Conservation (phyloP, 345 rosid species). For the Moricandia arvensis region DNA sequence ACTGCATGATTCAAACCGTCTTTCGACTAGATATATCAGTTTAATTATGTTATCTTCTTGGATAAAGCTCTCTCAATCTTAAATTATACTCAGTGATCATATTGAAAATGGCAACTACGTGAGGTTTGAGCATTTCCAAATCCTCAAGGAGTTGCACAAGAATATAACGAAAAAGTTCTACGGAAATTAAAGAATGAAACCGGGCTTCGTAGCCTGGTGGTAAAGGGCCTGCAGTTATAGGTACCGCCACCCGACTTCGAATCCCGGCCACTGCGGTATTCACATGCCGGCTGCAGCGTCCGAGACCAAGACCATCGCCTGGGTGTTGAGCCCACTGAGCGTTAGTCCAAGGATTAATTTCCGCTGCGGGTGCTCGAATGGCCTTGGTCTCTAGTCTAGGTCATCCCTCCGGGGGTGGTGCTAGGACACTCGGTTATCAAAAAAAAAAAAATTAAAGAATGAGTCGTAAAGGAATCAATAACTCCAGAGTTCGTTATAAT, state of each 20-base stretch:
- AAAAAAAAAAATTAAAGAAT: not conserved
- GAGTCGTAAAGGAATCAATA: slow-evolving; percentile 15
- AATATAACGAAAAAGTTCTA: not conserved
- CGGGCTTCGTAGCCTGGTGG: no score
- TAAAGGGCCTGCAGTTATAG: no score
- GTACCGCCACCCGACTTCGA: no score
- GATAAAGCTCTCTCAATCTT: not conserved
- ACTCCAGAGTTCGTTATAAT: slow-evolving; percentile 20
- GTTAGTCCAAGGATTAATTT: no score
- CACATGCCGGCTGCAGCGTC: no score
- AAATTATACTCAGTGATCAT: not conserved
- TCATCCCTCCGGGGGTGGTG: no score
- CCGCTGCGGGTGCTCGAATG: no score
- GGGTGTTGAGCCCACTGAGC: no score
- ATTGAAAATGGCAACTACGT: not conserved
- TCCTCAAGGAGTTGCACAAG: not conserved
- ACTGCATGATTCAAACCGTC: not conserved
- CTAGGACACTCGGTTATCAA: no score
- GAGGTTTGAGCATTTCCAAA: not conserved
- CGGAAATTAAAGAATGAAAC: not conserved
- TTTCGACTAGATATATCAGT: not conserved
- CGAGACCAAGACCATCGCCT: no score
- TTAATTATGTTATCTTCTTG: not conserved
- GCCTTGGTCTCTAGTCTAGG: no score
- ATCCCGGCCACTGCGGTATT: no score